Evolutionary conservation across 169 alveolate genomes (phyloP).

Genomic region (Plasmodium malariae): DNA sequence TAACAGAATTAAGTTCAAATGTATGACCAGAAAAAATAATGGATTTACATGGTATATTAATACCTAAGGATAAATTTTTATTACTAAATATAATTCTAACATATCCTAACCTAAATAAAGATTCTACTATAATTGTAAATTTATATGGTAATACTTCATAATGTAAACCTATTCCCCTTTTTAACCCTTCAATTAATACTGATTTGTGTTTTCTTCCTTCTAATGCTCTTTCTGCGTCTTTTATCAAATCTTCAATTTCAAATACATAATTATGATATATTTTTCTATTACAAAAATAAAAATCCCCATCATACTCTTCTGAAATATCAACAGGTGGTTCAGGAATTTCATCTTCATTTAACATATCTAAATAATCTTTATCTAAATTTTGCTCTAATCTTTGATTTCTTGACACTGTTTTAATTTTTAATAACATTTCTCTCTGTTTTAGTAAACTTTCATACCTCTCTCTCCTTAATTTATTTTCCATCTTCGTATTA

Average conservation of each 20-base stretch:
- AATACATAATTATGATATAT: constrained; percentile 82
- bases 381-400: constrained; percentile 90
- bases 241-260: constrained; percentile 84
- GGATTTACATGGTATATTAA: constrained; percentile 93
- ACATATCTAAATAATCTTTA: constrained; percentile 82
- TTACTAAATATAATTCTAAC: constrained; percentile 90
- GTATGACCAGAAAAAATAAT: constrained; percentile 91
- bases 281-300: constrained; percentile 86
- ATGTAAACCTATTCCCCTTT: constrained; percentile 94
- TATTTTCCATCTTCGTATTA: constrained; percentile 86
- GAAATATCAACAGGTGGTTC: constrained; percentile 90
- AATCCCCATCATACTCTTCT: constrained; percentile 91
- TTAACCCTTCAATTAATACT: constrained; percentile 86
- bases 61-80: constrained; percentile 92
- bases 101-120: constrained; percentile 90
- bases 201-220: constrained; percentile 80
- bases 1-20: constrained; percentile 88
- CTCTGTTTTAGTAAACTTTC: constrained; percentile 85
- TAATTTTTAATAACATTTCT: constrained; percentile 86
- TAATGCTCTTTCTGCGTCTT: constrained; percentile 82
- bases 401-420: constrained; percentile 88
- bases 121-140: constrained; percentile 88
- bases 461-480: constrained; percentile 87
- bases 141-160: constrained; percentile 90
- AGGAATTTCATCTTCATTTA: constrained; percentile 85